Base-by-base conservation (phyloP, 495 filamentous ascomycete species). In the Penicillium verhagenii region DNA sequence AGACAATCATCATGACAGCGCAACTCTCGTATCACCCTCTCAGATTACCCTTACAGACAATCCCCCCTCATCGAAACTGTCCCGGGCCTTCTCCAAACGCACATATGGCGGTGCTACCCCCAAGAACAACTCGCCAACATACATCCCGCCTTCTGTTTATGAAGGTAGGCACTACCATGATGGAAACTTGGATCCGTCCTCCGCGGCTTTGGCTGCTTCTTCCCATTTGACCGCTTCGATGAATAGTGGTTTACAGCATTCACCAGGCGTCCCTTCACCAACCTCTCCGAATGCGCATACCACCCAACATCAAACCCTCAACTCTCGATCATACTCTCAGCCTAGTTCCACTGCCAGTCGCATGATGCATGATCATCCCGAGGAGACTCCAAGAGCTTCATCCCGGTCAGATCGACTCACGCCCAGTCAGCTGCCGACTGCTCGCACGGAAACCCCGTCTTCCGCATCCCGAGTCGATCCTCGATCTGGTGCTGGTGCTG, bases 91-190 rank as follows among this genome's bases (percentile, higher is more conserved):
- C 68, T 97, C 94, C 43, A 96, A 97, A 75, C 88, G 91, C 73
- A 83, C 94, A 54, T 91, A 94, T 73, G 90, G 90, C 51, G 78
- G 72, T 6, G 60, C 81, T 19, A 87, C 85, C 28, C 88, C 92
- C 4, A 96, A 96, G 72, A 91, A 81, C 65, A 80, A 73, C 44
- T 89, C 86, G 44, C 93, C 94, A 11, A 96, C 95, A 6, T 86
- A 91, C 61, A 79, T 87, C 52, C 83, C 78, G 10, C 85, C 74
- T 51, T 75, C 75, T 13, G 77, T 82, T 43, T 78, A 84, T 51
- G 82, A 85, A 61, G 71, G 71, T 23, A 76, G 79, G 35, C 66
- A 70, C 35, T 73, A 84, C 57, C 70, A 76, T 62, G 83, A 86
- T 58, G 68, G 70, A 19, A 75, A 64, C 35, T 64, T 86, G 24